Percentiles rank a stretch among this genome's conserved stretches.
These are phyloP conservation scores for Xylaria multiplex DNA, from an alignment of 2,329 filamentous ascomycete species.

Conservation along the genomic window DNA sequence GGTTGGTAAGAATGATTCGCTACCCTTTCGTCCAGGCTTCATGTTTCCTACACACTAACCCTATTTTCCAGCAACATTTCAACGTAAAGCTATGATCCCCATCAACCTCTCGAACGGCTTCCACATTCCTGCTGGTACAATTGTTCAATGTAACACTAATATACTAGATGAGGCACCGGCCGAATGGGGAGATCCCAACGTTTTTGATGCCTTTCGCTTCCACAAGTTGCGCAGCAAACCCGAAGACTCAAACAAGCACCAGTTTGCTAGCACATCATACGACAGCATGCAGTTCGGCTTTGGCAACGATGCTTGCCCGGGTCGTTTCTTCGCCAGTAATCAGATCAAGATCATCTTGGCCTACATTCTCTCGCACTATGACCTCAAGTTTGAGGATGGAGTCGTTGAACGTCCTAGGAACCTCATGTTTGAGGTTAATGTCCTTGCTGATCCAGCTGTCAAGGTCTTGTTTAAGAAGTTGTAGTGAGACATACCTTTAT, in stretches of 20 bases:
- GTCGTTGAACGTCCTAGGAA: conserved; percentile 43
- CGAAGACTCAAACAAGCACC: conserved; percentile 44
- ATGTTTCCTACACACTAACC: conserved; percentile 12
- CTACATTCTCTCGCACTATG: conserved; percentile 43
- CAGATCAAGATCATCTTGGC: conserved; percentile 52
- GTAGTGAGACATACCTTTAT: conserved; percentile 41
- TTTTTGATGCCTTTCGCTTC: conserved; percentile 47
- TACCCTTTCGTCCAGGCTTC: too few species aligned
- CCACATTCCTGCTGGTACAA: conserved; percentile 45
- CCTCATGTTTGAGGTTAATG: conserved; percentile 47
- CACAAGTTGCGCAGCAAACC: conserved; percentile 42
- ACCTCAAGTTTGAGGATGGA: conserved; percentile 43
- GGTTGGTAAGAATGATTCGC: conserved; percentile 41
- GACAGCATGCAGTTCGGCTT: conserved; percentile 53
- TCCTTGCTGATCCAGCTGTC: conserved; percentile 43
- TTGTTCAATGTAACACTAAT: conserved; percentile 45
- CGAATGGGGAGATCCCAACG: conserved; percentile 43
- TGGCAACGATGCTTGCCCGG: conserved; percentile 54
- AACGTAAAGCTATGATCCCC: conserved; percentile 46
- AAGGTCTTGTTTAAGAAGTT: conserved; percentile 45
- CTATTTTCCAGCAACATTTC: conserved; percentile 41
- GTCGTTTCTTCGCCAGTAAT: conserved; percentile 53
- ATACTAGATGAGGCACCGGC: conserved; percentile 45
- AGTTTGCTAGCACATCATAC: conserved; percentile 50
- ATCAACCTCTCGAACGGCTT: conserved; percentile 50